Evolutionary conservation across 805 yeast genomes (phyloP).

Genomic region (Metschnikowia lachancei): DNA sequence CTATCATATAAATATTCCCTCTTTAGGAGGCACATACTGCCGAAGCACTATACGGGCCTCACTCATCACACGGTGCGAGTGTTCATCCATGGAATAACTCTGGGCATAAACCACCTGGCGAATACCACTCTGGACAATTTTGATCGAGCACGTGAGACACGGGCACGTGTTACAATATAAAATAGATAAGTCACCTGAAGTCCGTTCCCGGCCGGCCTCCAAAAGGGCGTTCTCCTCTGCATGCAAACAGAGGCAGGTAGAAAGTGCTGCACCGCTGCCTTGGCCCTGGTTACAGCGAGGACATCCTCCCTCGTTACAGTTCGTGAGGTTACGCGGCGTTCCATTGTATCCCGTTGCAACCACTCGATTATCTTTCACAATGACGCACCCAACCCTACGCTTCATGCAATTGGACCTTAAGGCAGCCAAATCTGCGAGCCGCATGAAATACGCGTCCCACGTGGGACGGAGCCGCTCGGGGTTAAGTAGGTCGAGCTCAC

Average conservation of each 20-base stretch:
- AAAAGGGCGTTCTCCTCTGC: constrained; percentile 96
- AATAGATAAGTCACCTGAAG: constrained; percentile 54
- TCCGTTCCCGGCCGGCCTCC: constrained; percentile 89
- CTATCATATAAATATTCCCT: constrained; percentile 35
- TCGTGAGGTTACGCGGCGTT: constrained; percentile 82
- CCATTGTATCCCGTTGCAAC: constrained; percentile 98
- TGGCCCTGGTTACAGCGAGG: constrained; percentile 75
- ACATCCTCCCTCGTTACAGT: constrained; percentile 97
- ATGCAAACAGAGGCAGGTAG: constrained; percentile 89
- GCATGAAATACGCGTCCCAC: constrained; percentile 97
- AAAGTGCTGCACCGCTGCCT: constrained; percentile 59
- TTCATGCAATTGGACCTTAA: constrained; percentile 94
- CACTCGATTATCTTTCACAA: constrained; percentile 80
- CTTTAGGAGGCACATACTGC: constrained; percentile 41
- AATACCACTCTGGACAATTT: constrained; percentile 91
- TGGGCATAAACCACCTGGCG: constrained; percentile 90
- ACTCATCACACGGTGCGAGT: constrained; percentile 66
- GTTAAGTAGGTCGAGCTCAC: constrained; percentile 39
- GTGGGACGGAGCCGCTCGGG: constrained; percentile 69
- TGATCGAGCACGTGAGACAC: constrained; percentile 91
- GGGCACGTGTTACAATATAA: constrained; percentile 97
- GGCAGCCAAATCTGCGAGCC: constrained; percentile 89
- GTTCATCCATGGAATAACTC: constrained; percentile 85
- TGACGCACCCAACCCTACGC: constrained; percentile 93
- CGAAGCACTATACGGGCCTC: constrained; percentile 74